Conservation (phyloP, 78 protist species). For the Emiliania huxleyi region DNA sequence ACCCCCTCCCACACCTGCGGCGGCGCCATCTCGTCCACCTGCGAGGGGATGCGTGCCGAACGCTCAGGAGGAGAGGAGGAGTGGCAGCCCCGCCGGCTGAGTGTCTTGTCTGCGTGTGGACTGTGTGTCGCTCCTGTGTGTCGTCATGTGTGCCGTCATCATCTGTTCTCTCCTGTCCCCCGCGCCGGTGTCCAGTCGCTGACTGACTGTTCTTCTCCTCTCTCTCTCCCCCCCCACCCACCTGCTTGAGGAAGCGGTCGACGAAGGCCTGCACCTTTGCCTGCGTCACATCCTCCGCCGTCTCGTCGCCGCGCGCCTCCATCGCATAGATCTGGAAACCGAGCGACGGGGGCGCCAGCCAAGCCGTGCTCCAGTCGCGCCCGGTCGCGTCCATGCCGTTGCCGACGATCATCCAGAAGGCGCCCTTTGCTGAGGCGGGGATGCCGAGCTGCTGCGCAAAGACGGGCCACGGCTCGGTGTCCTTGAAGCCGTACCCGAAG, state of each 20-base stretch:
- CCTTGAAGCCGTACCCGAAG: conserved; percentile 26
- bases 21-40: too few species aligned
- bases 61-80: too few species aligned
- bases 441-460: not conserved
- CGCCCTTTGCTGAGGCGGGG: not conserved
- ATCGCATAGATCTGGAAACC: conserved; percentile 3
- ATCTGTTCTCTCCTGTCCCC: too few species aligned
- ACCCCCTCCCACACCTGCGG: too few species aligned
- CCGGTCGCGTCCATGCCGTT: not conserved
- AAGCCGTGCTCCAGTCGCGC: not conserved
- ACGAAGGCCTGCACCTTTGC: not conserved
- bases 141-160: too few species aligned
- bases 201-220: too few species aligned
- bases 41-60: too few species aligned
- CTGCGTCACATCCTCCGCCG: not conserved
- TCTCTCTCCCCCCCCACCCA: too few species aligned
- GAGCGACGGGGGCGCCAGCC: not conserved
- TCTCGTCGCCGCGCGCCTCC: not conserved
- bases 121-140: too few species aligned
- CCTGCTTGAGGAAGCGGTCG: not conserved
- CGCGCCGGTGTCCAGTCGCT: too few species aligned
- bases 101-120: too few species aligned
- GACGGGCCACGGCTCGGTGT: conserved; percentile 9
- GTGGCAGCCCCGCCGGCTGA: too few species aligned
- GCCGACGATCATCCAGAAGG: conserved; percentile 16